Conservation (phyloP, 2,329 filamentous ascomycete genomes). For the Hymenoscyphus salicellus region DNA sequence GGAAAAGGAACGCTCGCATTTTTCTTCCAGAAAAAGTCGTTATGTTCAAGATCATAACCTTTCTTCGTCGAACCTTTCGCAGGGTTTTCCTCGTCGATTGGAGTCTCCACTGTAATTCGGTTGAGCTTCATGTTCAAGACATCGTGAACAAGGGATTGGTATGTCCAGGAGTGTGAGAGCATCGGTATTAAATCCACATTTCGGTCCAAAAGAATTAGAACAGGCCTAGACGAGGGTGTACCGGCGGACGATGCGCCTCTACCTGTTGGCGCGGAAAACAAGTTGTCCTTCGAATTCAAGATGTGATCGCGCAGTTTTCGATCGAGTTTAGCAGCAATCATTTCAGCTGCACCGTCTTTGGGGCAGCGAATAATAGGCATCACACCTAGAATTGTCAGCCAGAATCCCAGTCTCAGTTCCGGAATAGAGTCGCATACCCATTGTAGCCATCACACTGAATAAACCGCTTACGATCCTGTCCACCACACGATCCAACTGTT, state of each 20-base stretch:
- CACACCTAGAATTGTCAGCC: constrained; percentile 55
- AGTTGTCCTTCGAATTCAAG: constrained; percentile 94
- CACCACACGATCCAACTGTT: constrained; percentile 80
- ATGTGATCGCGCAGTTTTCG: constrained; percentile 95
- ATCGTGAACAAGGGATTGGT: constrained; percentile 80
- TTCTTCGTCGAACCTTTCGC: constrained; percentile 77
- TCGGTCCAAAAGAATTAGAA: constrained; percentile 89
- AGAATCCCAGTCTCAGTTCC: not conserved
- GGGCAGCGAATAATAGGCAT: constrained; percentile 96
- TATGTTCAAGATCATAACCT: constrained; percentile 82
- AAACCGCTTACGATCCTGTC: constrained; percentile 91
- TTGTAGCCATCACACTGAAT: constrained; percentile 98
- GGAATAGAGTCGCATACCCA: constrained; percentile 58
- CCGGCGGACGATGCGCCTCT: constrained; percentile 55
- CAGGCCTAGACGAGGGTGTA: constrained; percentile 73
- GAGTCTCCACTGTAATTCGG: constrained; percentile 86
- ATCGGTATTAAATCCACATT: constrained; percentile 96
- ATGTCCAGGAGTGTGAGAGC: constrained; percentile 94
- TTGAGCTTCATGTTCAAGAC: constrained; percentile 81
- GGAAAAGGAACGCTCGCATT: constrained; percentile 90
- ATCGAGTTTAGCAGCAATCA: constrained; percentile 91
- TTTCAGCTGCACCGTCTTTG: constrained; percentile 86
- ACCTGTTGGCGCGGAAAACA: constrained; percentile 67
- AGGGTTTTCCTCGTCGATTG: constrained; percentile 72
- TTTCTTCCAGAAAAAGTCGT: constrained; percentile 94